phyloP scores from a whole-genome alignment of 306 rosid genomes.

The Psophocarpus tetragonolobus region DNA sequence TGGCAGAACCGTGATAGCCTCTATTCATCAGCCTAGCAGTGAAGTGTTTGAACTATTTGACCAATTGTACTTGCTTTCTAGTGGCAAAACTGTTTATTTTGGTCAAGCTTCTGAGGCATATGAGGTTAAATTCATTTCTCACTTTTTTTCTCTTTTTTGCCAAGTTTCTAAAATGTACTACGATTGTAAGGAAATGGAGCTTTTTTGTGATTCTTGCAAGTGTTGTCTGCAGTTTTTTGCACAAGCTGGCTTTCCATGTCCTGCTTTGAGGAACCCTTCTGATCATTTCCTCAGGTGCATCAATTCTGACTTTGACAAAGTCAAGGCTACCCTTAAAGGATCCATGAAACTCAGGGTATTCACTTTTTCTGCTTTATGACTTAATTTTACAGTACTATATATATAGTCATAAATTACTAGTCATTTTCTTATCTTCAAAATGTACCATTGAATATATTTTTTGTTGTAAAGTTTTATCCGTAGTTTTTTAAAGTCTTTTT shows the following conservation, averaged over 20 bases:
- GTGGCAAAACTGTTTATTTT: constrained; percentile 93
- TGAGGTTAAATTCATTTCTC: constrained; percentile 49
- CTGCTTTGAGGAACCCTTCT: constrained; percentile 96
- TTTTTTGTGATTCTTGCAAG: background rate
- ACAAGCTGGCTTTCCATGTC: constrained; percentile 98
- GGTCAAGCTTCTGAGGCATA: constrained; percentile 93
- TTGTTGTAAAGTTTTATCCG: background rate
- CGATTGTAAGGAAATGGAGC: constrained; percentile 8
- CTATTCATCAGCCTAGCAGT: constrained; percentile 98
- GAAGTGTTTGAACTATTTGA: constrained; percentile 97
- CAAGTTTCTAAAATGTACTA: background rate
- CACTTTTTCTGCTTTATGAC: background rate
- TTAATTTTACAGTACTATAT: background rate
- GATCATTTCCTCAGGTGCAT: constrained; percentile 95
- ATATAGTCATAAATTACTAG: background rate
- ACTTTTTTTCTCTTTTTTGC: background rate
- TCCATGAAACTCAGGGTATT: constrained; percentile 90
- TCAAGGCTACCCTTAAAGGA: constrained; percentile 81
- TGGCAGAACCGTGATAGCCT: constrained; percentile 94
- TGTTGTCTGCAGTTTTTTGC: constrained; percentile 76
- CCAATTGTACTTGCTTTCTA: constrained; percentile 84
- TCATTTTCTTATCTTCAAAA: background rate
- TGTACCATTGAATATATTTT: background rate
- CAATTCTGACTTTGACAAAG: constrained; percentile 96
- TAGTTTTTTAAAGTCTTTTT: background rate